Base-by-base conservation (phyloP, 306 rosid species). In the Fagus crenata region DNA sequence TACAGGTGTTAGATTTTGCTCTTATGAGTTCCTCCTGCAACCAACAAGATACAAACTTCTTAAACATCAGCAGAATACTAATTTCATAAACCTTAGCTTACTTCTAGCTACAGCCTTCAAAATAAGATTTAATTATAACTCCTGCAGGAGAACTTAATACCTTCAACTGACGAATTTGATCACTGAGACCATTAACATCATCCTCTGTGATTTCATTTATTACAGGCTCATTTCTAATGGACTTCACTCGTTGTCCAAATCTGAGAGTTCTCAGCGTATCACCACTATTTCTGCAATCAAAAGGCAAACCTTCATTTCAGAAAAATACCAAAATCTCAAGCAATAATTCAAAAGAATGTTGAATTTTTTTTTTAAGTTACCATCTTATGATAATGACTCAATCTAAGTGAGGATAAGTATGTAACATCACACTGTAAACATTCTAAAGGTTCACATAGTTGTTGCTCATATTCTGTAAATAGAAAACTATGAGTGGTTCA, bases 121-220 rank as follows among this genome's bases (percentile, higher is more conserved):
- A 70, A 58, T 54, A 49, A 67, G 67, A 82, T 61, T 81, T 67
- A 53, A 42, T 39, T 49, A 69, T 14, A 71, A 71, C 49, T 71
- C 58, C 18, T 11, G 32, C 63, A 59, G 75, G 42, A 64, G 72
- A 68, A 55, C 9, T 73, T 54, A 3, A 37, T 87, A 95, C 98
- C 97, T 96, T 96, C 79, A 96, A 65, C 76, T 85, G 87, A 79
- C 99, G 93, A 73, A 96, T 92, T 87, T 91, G 96, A 85, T 96
- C 99, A 80, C 96, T 91, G 79, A 96, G 80, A 78, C 88, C 96
- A 86, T 92, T 91, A 28, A 83, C 97, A 17, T 87, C 97, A 71
- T 91, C 93, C 81, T 92, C 99, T 63, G 89, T 91, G 67, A 95
- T 92, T 84, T 88, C 96, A 83, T 92, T 95, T 84, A 92, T 86